Evolutionary conservation across 345 rosid species (phyloP).

Genomic region (Euphorbia pulcherrima): DNA sequence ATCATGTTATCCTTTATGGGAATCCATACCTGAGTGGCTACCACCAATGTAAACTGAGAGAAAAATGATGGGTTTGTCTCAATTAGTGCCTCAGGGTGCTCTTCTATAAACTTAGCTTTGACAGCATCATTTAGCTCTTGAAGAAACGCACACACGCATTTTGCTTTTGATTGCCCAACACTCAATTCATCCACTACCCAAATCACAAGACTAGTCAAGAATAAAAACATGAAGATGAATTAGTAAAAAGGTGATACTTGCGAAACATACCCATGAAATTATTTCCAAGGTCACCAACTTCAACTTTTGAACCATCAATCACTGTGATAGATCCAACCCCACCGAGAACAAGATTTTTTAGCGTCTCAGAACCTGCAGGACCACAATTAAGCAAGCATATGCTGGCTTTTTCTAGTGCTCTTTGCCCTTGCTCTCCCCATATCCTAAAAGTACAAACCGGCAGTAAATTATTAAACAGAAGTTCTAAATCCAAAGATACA

Average conservation of each 20-base stretch:
- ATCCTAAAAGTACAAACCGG: conserved; percentile 44
- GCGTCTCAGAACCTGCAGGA: conserved; percentile 93
- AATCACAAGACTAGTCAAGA: conserved; percentile 10
- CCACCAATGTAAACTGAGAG: conserved; percentile 78
- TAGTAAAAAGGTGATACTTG: neutral
- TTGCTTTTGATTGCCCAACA: conserved; percentile 80
- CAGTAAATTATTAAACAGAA: no score
- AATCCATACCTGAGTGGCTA: conserved; percentile 78
- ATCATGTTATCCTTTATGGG: neutral
- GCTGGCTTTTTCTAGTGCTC: conserved; percentile 80
- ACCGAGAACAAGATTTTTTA: conserved; percentile 95
- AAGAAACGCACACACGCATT: conserved; percentile 79
- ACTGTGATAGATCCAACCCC: conserved; percentile 91
- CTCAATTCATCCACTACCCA: conserved; percentile 70
- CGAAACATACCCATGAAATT: conserved; percentile 73
- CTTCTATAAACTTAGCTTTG: conserved; percentile 95
- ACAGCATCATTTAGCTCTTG: conserved; percentile 98
- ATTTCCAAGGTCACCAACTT: conserved; percentile 87
- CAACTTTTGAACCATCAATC: conserved; percentile 90
- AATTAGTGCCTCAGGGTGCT: conserved; percentile 68
- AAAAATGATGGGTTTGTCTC: conserved; percentile 71
- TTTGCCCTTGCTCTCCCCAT: conserved; percentile 96
- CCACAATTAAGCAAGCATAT: conserved; percentile 96
- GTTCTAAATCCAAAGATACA: neutral
- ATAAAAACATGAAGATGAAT: neutral